These are phyloP conservation scores for Populus tremula DNA, from an alignment of 345 rosid species.

Conservation along the genomic window DNA sequence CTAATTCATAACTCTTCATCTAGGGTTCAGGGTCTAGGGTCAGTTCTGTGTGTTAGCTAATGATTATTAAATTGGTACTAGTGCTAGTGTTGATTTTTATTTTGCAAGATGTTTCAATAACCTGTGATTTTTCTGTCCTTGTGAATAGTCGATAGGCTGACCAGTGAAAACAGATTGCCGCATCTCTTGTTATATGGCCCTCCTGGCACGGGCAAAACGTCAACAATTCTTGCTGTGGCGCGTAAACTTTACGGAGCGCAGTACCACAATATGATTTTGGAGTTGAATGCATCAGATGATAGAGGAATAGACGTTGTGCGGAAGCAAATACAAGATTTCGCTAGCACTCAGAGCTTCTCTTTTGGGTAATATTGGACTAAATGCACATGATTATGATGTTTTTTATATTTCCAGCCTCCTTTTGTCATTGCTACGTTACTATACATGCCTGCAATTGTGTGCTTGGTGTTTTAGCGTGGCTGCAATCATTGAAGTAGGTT, in stretches of 20 bases:
- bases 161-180: constrained; percentile 88
- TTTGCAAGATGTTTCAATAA: neutral
- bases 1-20: neutral
- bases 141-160: constrained; percentile 80
- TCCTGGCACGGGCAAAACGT: constrained; percentile 98
- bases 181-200: constrained; percentile 94
- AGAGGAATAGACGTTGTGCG: constrained; percentile 95
- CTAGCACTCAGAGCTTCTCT: constrained; percentile 97
- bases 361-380: constrained; percentile 38
- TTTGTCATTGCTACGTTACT: too few relatives aligned
- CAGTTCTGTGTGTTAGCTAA: too few relatives aligned
- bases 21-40: neutral
- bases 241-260: constrained; percentile 87
- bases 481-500: too few relatives aligned
- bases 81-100: neutral
- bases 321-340: constrained; percentile 92
- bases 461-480: too few relatives aligned
- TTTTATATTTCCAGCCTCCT: too few relatives aligned
- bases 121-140: neutral
- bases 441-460: too few relatives aligned
- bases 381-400: too few relatives aligned
- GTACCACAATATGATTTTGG: constrained; percentile 90
- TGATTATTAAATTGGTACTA: neutral
- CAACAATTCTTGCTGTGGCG: constrained; percentile 94
- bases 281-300: constrained; percentile 93